phyloP scores from a whole-genome alignment of 345 rosid genomes.

The Eucalyptus sp. region DNA sequence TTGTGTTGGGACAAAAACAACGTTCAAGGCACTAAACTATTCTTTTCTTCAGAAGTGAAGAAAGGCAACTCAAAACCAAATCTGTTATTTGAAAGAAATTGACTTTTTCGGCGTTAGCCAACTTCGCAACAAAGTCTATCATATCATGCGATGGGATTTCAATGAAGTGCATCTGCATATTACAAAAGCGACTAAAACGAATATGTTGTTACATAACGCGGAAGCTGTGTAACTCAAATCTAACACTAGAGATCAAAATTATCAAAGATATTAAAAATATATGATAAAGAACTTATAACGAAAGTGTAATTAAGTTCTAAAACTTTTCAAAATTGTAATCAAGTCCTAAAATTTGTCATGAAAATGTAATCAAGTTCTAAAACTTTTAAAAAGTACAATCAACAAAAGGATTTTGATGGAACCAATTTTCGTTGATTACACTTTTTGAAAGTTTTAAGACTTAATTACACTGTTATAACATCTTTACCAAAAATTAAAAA shows the following conservation, averaged over 20 bases:
- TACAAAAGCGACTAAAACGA: neutral
- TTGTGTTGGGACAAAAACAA: neutral
- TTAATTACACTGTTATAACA: neutral
- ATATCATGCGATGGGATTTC: neutral
- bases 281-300: neutral
- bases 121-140: neutral
- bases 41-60: neutral
- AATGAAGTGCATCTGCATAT: neutral
- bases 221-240: neutral
- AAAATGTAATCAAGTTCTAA: rapidly evolving
- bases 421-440: too few relatives aligned
- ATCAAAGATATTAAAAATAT: neutral
- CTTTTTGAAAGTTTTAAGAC: rapidly evolving
- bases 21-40: neutral
- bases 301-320: too few relatives aligned
- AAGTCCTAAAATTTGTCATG: too few relatives aligned
- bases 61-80: neutral
- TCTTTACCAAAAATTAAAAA: too few relatives aligned
- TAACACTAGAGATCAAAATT: neutral
- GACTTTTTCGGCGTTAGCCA: neutral
- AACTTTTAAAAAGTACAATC: too few relatives aligned
- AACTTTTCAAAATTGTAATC: too few relatives aligned
- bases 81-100: neutral
- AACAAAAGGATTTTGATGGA: too few relatives aligned
- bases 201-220: neutral